phyloP scores from a whole-genome alignment of 495 filamentous ascomycete genomes.

The Hyaloscypha variabilis region DNA sequence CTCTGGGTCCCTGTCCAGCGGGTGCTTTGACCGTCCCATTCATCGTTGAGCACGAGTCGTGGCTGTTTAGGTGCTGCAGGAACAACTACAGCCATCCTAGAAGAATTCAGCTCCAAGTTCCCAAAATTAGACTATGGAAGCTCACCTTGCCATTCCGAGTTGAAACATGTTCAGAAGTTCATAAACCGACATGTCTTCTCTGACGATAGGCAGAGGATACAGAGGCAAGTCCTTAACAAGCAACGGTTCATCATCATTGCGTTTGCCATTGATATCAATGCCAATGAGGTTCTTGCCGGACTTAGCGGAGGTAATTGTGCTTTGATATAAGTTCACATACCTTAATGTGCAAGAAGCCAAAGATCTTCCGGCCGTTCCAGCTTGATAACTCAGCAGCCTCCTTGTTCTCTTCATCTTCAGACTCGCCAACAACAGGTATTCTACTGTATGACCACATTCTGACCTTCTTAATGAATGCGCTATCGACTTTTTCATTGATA shows the following conservation, averaged over 20 bases:
- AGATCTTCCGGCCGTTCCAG: constrained; percentile 21
- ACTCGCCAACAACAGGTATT: constrained; percentile 27
- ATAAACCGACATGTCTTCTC: constrained; percentile 24
- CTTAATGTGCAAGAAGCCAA: constrained; percentile 28
- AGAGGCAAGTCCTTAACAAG: constrained; percentile 27
- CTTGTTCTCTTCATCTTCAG: not conserved
- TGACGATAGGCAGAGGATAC: constrained; percentile 29
- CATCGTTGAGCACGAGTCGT: not conserved
- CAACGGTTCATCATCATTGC: not conserved
- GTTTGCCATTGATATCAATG: constrained; percentile 15
- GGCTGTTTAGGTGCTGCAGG: constrained; percentile 3
- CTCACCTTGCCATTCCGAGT: constrained; percentile 28
- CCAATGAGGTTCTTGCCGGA: constrained; percentile 27
- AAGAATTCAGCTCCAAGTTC: not conserved
- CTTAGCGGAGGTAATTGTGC: not conserved
- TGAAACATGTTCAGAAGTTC: constrained; percentile 31
- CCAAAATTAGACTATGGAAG: not conserved
- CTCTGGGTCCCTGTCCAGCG: constrained; percentile 21
- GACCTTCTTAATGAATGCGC: constrained; percentile 25
- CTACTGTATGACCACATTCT: constrained; percentile 31
- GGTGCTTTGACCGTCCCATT: not conserved
- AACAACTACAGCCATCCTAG: constrained; percentile 28
- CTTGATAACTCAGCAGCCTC: not conserved
- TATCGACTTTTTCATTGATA: constrained; percentile 25
- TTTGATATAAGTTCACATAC: constrained; percentile 13